These are phyloP conservation scores for Suillus brevipes DNA, from an alignment of 768 basidiomycete genomes.

Conservation along the genomic window DNA sequence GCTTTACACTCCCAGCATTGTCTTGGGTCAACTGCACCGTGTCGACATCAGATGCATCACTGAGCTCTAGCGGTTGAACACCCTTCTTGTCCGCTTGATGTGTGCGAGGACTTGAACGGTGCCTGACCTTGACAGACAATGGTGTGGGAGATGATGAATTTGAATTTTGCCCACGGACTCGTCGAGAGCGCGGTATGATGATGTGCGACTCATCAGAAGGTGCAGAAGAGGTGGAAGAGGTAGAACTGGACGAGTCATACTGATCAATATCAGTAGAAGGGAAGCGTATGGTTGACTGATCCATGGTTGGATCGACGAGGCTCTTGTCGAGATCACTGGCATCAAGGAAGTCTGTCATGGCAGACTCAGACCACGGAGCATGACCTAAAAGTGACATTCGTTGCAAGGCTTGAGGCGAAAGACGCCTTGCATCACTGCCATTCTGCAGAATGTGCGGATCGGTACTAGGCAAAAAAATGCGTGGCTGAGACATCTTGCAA, in stretches of 20 bases:
- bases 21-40: constrained; percentile 21
- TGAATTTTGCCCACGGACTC: constrained; percentile 31
- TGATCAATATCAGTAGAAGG: constrained; percentile 8
- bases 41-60: constrained; percentile 35
- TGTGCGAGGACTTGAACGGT: constrained; percentile 7
- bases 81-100: constrained; percentile 18
- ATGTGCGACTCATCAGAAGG: constrained; percentile 37
- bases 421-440: constrained; percentile 56
- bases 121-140: constrained; percentile 27
- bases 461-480: constrained; percentile 28
- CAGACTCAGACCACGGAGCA: constrained; percentile 16
- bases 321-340: not conserved
- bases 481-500: constrained; percentile 26
- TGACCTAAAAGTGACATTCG: constrained; percentile 31
- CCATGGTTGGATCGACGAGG: constrained; percentile 8
- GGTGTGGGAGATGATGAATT: constrained; percentile 46
- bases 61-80: constrained; percentile 15
- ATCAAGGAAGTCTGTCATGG: constrained; percentile 12
- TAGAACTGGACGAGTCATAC: constrained; percentile 36
- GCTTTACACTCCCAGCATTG: constrained; percentile 18
- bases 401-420: constrained; percentile 67
- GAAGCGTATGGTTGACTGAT: constrained; percentile 5
- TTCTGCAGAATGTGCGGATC: constrained; percentile 30
- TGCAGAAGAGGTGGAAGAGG: constrained; percentile 37
- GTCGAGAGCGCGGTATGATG: constrained; percentile 39